phyloP scores from a whole-genome alignment of 1,284 basidiomycete species.

The Ustilago vetiveriae region DNA sequence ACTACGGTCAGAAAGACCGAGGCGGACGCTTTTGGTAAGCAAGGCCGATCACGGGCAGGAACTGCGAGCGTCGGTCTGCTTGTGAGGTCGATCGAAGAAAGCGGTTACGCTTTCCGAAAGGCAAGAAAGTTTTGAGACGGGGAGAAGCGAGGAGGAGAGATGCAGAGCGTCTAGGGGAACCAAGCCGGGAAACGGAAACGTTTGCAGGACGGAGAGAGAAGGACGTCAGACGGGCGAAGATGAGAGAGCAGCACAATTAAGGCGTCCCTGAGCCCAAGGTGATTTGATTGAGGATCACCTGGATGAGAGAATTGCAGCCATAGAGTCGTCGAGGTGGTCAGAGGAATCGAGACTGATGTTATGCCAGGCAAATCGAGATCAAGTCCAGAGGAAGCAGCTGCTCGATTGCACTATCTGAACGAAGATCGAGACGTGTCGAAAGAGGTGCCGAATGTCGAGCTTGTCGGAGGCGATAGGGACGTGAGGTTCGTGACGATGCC shows the following conservation, averaged over 20 bases:
- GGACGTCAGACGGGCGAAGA: not conserved
- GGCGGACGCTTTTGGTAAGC: slow-evolving; percentile 25
- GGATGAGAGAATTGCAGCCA: slow-evolving; percentile 25
- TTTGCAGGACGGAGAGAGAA: not conserved
- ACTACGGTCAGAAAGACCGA: slow-evolving; percentile 17
- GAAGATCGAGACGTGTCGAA: not conserved
- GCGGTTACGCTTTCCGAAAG: too few species aligned
- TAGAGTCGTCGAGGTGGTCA: slow-evolving; percentile 19
- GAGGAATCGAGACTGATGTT: slow-evolving; percentile 2
- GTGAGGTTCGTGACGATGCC: slow-evolving; percentile 10
- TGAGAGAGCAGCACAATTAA: slow-evolving; percentile 50
- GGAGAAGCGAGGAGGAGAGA: not conserved
- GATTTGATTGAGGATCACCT: slow-evolving; percentile 30
- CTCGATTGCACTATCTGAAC: too few species aligned
- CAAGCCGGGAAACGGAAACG: not conserved
- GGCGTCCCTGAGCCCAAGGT: slow-evolving; percentile 43
- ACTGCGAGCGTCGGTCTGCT: slow-evolving; percentile 7
- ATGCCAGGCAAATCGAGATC: not conserved
- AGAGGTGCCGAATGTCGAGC: too few species aligned
- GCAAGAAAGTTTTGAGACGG: too few species aligned
- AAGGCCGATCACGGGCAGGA: slow-evolving; percentile 8
- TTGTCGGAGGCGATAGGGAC: too few species aligned
- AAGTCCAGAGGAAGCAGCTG: not conserved
- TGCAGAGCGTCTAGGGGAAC: not conserved
- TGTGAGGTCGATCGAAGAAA: not conserved